Percentiles rank a stretch among this genome's conserved stretches.
phyloP scores from a whole-genome alignment of 495 filamentous ascomycete genomes.

The Neurospora sp. region DNA sequence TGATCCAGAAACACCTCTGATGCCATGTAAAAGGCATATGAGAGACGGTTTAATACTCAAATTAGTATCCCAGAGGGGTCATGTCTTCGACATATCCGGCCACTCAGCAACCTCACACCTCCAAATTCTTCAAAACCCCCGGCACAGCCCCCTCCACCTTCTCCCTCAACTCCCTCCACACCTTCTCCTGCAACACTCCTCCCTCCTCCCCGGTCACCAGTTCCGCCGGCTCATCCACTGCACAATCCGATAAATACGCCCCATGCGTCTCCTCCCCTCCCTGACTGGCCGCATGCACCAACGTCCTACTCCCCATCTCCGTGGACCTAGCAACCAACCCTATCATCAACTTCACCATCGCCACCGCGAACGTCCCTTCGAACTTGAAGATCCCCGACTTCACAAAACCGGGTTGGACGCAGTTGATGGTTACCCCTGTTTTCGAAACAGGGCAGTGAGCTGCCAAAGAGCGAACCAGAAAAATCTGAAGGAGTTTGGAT shows the following conservation, averaged over 20 bases:
- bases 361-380: background rate
- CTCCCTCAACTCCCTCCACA: conserved; percentile 42
- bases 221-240: conserved; percentile 1
- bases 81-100: background rate
- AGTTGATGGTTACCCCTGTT: conserved; percentile 1
- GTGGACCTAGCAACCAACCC: conserved; percentile 24
- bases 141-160: conserved; percentile 37
- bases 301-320: conserved; percentile 34
- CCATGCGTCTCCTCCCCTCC: conserved; percentile 31
- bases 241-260: conserved; percentile 31
- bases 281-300: conserved; percentile 26
- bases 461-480: conserved; percentile 29
- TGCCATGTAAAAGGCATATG: background rate
- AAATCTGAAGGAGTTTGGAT: conserved; percentile 33
- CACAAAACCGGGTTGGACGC: conserved; percentile 6
- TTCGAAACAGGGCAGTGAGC: background rate
- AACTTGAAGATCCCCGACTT: background rate
- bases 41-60: background rate
- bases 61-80: rapidly evolving
- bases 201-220: background rate
- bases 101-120: background rate
- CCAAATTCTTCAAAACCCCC: conserved; percentile 13
- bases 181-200: conserved; percentile 11
- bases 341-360: conserved; percentile 16
- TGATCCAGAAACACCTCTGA: no score